A percentile compares a stretch with the other conserved stretches of the same genome.
phyloP scores from a whole-genome alignment of 176 grass and related monocot species.

The Paspalum notatum region DNA sequence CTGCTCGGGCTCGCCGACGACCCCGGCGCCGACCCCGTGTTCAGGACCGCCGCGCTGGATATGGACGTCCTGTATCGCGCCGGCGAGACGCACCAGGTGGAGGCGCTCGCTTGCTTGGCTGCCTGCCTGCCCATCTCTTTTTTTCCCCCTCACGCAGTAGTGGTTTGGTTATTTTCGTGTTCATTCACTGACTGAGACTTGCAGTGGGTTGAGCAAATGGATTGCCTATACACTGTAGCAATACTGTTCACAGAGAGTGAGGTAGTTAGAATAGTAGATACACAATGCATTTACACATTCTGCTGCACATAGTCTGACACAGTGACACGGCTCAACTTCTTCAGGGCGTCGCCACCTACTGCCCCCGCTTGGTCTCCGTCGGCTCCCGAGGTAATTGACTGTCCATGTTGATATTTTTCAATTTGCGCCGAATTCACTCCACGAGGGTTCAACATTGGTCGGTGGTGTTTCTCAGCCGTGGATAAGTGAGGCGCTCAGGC shows the following conservation, averaged over 20 bases:
- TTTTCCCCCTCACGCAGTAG: neutral
- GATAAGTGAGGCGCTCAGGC: neutral
- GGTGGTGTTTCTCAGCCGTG: neutral
- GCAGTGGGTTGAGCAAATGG: too few species aligned
- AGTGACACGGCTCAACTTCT: conserved; percentile 36
- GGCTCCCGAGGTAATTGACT: conserved; percentile 68
- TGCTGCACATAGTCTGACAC: too few species aligned
- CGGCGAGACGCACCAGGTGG: conserved; percentile 83
- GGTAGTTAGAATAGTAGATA: too few species aligned
- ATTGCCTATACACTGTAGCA: too few species aligned
- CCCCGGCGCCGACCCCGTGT: conserved; percentile 54
- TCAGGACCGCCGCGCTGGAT: conserved; percentile 58
- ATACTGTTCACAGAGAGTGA: too few species aligned
- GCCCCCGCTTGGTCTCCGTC: conserved; percentile 79
- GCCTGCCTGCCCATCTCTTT: neutral
- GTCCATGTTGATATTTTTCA: neutral
- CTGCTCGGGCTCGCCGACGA: conserved; percentile 81
- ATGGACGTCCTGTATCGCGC: conserved; percentile 85
- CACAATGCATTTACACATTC: too few species aligned
- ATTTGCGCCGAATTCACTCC: neutral
- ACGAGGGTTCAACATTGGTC: too few species aligned
- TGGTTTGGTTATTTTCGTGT: neutral
- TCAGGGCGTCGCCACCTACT: conserved; percentile 75
- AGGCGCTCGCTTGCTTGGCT: neutral
- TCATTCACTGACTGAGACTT: neutral